phyloP scores from a whole-genome alignment of 768 basidiomycete genomes.

The Suillus fuscotomentosus region DNA sequence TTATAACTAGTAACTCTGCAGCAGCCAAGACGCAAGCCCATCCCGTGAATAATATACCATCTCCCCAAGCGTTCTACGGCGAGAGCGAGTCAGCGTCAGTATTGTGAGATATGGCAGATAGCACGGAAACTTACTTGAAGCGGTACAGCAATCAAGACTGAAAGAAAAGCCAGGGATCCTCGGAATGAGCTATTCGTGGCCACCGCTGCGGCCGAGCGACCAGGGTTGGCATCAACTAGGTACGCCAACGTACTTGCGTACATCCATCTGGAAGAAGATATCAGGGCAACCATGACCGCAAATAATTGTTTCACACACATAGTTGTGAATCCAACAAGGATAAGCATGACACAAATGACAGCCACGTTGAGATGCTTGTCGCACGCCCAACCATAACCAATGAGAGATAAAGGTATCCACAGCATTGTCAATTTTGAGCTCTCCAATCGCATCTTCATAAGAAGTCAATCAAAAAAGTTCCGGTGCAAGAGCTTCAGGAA shows the following conservation, averaged over 20 bases:
- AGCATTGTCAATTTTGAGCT: constrained; percentile 59
- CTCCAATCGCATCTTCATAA: constrained; percentile 64
- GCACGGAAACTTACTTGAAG: constrained; percentile 42
- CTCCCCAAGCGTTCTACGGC: constrained; percentile 62
- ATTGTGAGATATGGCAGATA: not conserved
- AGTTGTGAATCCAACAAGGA: constrained; percentile 69
- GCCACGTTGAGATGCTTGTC: constrained; percentile 62
- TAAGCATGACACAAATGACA: constrained; percentile 69
- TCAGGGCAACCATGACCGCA: not conserved
- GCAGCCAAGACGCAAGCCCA: constrained; percentile 55
- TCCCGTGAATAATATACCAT: constrained; percentile 77
- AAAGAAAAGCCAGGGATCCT: constrained; percentile 64
- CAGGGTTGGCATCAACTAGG: constrained; percentile 83
- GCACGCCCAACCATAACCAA: constrained; percentile 77
- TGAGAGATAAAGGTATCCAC: constrained; percentile 51
- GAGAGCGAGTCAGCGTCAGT: constrained; percentile 1
- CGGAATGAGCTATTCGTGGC: constrained; percentile 79
- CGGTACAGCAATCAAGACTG: constrained; percentile 71
- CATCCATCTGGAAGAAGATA: constrained; percentile 41
- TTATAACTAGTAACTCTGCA: constrained; percentile 53
- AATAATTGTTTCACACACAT: constrained; percentile 47
- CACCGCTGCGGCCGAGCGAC: constrained; percentile 72
- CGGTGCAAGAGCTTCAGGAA: not conserved
- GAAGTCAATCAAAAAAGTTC: not conserved
- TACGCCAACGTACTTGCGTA: constrained; percentile 78